Evolutionary conservation across 148 eudicot species (phyloP).

Genomic region (Vaccinium macrocarpon): DNA sequence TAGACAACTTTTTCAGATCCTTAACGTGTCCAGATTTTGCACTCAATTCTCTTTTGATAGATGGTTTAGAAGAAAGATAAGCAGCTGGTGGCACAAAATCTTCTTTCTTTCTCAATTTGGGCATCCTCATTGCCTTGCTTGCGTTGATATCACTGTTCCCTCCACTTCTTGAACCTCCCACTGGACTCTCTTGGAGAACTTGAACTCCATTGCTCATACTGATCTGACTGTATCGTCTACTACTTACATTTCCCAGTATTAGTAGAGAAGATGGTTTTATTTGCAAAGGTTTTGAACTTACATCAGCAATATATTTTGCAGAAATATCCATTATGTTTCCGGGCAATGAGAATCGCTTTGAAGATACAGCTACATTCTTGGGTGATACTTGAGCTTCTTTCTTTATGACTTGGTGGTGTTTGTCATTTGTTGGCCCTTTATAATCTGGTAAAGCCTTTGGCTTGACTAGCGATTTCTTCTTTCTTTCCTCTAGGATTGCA

Average conservation of each 20-base stretch:
- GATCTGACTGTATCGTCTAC: slow-evolving; percentile 21
- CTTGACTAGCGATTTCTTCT: slow-evolving; percentile 32
- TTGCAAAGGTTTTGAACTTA: slow-evolving; percentile 23
- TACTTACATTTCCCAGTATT: slow-evolving; percentile 15
- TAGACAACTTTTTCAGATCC: slow-evolving; percentile 30
- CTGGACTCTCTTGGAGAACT: not conserved
- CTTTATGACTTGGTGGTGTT: not conserved
- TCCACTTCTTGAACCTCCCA: slow-evolving; percentile 19
- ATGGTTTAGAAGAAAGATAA: slow-evolving; percentile 25
- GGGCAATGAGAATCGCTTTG: slow-evolving; percentile 10
- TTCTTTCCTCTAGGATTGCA: slow-evolving; percentile 21
- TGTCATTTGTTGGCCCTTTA: not conserved
- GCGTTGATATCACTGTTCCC: slow-evolving; percentile 22
- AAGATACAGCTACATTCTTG: slow-evolving; percentile 13
- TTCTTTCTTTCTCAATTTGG: slow-evolving; percentile 27
- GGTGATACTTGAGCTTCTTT: slow-evolving; percentile 16
- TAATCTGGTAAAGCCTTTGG: slow-evolving; percentile 42
- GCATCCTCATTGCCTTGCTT: slow-evolving; percentile 24
- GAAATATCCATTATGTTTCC: slow-evolving; percentile 13
- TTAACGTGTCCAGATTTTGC: slow-evolving; percentile 33
- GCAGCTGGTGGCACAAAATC: slow-evolving; percentile 21
- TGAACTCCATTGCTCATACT: slow-evolving; percentile 17
- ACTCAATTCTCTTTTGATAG: slow-evolving; percentile 36
- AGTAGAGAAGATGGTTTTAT: slow-evolving; percentile 18
- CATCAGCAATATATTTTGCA: slow-evolving; percentile 15